Evolutionary conservation across 2,329 filamentous ascomycete genomes (phyloP), one percentile per base, ranked within the genome.

Genomic region (Trichoderma arundinaceum): DNA sequence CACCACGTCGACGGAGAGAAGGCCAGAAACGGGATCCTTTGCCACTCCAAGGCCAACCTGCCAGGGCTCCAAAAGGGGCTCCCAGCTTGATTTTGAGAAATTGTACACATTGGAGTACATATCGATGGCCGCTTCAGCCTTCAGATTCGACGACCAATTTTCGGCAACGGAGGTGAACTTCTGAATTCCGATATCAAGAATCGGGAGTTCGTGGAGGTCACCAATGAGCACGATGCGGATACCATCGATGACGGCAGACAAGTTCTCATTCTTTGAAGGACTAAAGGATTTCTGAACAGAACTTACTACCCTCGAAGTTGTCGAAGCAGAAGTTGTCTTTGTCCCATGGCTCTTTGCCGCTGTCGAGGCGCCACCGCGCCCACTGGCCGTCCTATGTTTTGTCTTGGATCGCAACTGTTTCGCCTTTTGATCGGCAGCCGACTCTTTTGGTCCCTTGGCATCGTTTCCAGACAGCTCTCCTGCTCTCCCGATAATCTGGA

Each of bases 11-110:
- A 99, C 83, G 0, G 92, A 91, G 67, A 97, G 80, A 59, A 91
- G 83, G 43, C 94, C 91, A 0, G 90, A 91, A 48, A 87, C 85
- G 32, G 88, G 84, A 66, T 95, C 89, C 71, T 90, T 94, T 0
- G 91, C 88, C 75, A 98, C 87, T 68, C 96, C 92, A 70, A 99
- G 88, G 2, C 93, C 93, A n/a, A 98, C 83, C 70, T 94, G 89
- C 95, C 95, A 99, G 7, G 96, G 96, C 76, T 99, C 95, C 32
- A 99, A 88, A 39, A 99, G 80, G 3, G 95, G 95, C 76, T 99
- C 95, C 95, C 95, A 99, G 3, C 93, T 92, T 0, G 95, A 99
- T 77, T 99, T 99, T 13, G 95, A 95, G 79, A 99, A 99, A 78
- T 99, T 99, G 83, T 97, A 99, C 32, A 99, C 90, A 73, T 98